Conservation (phyloP, 768 basidiomycete genomes). For the Mycena kentingensis region DNA sequence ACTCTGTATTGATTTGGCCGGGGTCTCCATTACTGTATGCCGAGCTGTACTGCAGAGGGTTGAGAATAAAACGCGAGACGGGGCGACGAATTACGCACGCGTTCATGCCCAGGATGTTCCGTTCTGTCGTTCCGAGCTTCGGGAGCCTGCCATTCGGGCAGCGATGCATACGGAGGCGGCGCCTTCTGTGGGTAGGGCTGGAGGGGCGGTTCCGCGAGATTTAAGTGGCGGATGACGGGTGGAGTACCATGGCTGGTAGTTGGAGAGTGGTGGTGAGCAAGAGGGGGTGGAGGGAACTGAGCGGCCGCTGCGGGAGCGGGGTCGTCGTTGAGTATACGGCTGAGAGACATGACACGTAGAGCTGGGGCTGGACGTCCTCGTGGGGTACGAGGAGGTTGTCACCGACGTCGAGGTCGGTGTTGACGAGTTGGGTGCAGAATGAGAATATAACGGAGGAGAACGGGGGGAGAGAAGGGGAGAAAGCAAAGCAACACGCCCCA, state of each 20-base stretch:
- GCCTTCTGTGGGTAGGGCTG: slow-evolving; percentile 11
- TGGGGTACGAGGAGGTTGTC: slow-evolving; percentile 36
- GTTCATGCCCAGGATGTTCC: slow-evolving; percentile 57
- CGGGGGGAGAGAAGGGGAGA: slow-evolving; percentile 2
- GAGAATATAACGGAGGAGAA: neutral
- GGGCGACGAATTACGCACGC: slow-evolving; percentile 60
- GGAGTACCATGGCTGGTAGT: slow-evolving; percentile 11
- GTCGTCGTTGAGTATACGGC: slow-evolving; percentile 79
- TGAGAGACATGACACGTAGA: slow-evolving; percentile 64
- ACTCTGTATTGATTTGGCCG: slow-evolving; percentile 32
- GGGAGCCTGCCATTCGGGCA: slow-evolving; percentile 13
- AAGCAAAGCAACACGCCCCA: neutral
- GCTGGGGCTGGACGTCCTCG: slow-evolving; percentile 29
- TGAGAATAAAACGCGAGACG: slow-evolving; percentile 36
- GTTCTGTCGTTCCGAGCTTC: slow-evolving; percentile 46
- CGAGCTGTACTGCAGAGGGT: slow-evolving; percentile 17
- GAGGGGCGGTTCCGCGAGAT: slow-evolving; percentile 9
- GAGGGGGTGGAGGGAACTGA: slow-evolving; percentile 43
- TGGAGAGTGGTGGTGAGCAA: slow-evolving; percentile 40
- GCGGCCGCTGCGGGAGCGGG: slow-evolving; percentile 43
- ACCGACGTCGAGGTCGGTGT: slow-evolving; percentile 17
- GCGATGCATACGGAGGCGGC: slow-evolving; percentile 34
- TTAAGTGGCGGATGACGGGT: slow-evolving; percentile 1
- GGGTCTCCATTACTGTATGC: slow-evolving; percentile 20
- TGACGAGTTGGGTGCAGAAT: slow-evolving; percentile 24